Evolutionary conservation across 1,139 yeast species (phyloP), one percentile per base, ranked within the genome.

Genomic region (Magnusiomyces fungicola): DNA sequence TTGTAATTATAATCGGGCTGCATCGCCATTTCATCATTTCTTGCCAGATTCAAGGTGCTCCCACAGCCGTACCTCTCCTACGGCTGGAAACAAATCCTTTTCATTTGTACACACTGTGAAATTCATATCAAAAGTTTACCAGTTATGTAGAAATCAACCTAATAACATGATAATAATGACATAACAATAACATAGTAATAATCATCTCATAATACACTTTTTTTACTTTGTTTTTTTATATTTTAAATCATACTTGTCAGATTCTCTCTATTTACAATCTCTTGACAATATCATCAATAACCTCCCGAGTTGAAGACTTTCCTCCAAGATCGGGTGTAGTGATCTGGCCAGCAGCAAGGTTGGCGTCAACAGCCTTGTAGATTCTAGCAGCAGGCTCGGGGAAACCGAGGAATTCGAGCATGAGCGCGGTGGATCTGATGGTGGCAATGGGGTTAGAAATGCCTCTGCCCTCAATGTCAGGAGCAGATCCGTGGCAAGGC

Each of bases 401-500:
- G 72, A 83, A 78, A 53, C 98, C 98, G 81, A 92, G 80, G 74
- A 90, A 90, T 72, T 92, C 97, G 69, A 92, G 80, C 96, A 94
- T 86, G 67, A 92, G 77, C 51, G 97, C 98, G 52, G 97, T 83
- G 27, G 97, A 92, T 73, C 98, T 83, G 66, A 92, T 90, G 45
- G 97, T 92, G 50, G 98, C 98, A 64, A 92, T 81, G 58, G 98
- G 98, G 78, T 92, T 92, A 53, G 97, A 80, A 64, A 92, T 90
- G 85, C 94, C 65, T 58, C 79, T 81, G 61, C 98, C 98, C 67
- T 89, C 96, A 58, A 92, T 92, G 68, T 92, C 98, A 50, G 98
- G 98, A 51, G 98, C 98, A 53, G 96, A 86, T 54, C 98, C 98
- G 71, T 92, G 98, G 68, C 97, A 90, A 64, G 98, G 98, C 72